Conservation (phyloP, 2,329 filamentous ascomycete genomes). For the Aspergillus sp. region DNA sequence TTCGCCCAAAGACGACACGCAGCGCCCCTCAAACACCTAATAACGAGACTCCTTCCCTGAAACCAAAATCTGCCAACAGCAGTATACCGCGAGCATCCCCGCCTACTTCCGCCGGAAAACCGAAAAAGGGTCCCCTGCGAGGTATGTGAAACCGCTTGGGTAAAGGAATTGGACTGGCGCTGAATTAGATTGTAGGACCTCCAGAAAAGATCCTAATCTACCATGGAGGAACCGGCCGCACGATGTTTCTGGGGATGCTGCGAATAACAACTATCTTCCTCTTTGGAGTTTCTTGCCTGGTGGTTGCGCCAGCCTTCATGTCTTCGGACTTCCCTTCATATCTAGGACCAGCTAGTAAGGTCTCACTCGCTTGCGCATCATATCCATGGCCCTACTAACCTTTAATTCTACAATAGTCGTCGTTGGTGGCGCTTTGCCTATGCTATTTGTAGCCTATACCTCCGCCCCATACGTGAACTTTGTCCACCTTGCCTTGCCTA, state of each 20-base stretch:
- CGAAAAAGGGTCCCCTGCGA: constrained; percentile 28
- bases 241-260: constrained; percentile 66
- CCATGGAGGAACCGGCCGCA: constrained; percentile 68
- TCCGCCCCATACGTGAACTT: constrained; percentile 71
- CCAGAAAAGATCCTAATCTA: constrained; percentile 64
- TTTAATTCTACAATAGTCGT: constrained; percentile 46
- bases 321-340: constrained; percentile 45
- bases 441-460: constrained; percentile 63
- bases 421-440: constrained; percentile 62
- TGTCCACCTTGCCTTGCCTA: constrained; percentile 68
- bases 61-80: constrained; percentile 20
- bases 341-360: constrained; percentile 42
- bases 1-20: constrained; percentile 32
- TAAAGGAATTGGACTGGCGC: background rate
- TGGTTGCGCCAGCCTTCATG: constrained; percentile 62
- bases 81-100: constrained; percentile 16
- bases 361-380: background rate
- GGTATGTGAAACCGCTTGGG: constrained; percentile 20
- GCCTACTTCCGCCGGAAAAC: constrained; percentile 17
- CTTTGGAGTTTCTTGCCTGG: constrained; percentile 64
- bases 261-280: constrained; percentile 71
- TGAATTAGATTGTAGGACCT: constrained; percentile 29
- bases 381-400: constrained; percentile 5
- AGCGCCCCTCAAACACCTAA: constrained; percentile 23
- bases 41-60: constrained; percentile 18